Conservation (phyloP, 2,329 filamentous ascomycete genomes). For the Botryotinia globosa region DNA sequence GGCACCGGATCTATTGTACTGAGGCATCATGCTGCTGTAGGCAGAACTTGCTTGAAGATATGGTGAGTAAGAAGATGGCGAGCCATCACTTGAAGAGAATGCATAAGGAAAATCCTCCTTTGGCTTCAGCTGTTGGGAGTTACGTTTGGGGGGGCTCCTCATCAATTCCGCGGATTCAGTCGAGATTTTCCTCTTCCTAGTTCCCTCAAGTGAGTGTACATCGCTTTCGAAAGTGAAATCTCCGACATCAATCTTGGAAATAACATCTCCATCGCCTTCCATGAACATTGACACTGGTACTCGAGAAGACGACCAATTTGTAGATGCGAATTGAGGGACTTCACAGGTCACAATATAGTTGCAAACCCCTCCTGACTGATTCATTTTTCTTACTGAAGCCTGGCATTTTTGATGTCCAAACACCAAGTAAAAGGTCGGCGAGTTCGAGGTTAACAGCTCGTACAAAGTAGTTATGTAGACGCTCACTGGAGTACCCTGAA, state of each 20-base stretch:
- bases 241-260: constrained; percentile 55
- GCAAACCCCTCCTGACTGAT: constrained; percentile 57
- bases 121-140: constrained; percentile 46
- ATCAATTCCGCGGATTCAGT: constrained; percentile 47
- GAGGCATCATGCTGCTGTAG: constrained; percentile 40
- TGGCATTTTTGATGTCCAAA: constrained; percentile 77
- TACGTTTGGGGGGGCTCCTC: constrained; percentile 48
- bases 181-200: constrained; percentile 57
- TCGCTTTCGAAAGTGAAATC: constrained; percentile 57
- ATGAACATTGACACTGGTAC: constrained; percentile 60
- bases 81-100: constrained; percentile 48
- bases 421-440: constrained; percentile 61
- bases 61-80: constrained; percentile 46
- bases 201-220: constrained; percentile 41
- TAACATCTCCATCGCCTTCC: constrained; percentile 52
- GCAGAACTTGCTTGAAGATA: constrained; percentile 49
- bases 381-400: constrained; percentile 61
- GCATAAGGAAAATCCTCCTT: constrained; percentile 52
- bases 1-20: constrained; percentile 41
- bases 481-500: constrained; percentile 66
- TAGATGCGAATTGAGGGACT: constrained; percentile 63
- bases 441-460: constrained; percentile 62
- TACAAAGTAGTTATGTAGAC: constrained; percentile 74
- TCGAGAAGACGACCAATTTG: constrained; percentile 52
- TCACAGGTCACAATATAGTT: constrained; percentile 71